Conservation (phyloP, 148 eudicot genomes). For the Rhododendron vialii region DNA sequence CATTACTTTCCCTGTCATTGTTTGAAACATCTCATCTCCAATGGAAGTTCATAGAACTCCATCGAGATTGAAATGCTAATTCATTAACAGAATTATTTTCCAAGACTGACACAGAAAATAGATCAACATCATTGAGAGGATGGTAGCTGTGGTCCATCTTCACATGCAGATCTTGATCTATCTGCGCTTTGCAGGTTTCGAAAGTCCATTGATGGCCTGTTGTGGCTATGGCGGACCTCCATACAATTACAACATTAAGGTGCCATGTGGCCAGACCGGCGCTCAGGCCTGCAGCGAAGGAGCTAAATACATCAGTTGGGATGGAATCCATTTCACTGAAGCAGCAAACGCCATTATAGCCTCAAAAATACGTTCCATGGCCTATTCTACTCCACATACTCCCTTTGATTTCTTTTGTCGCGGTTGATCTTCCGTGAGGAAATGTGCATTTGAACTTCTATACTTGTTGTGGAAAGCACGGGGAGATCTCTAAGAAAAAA, state of each 20-base stretch:
- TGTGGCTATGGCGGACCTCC: conserved; percentile 94
- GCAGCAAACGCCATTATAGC: conserved; percentile 73
- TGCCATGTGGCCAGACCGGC: conserved; percentile 65
- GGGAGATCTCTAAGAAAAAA: background rate
- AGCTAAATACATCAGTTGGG: conserved; percentile 64
- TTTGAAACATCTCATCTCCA: background rate
- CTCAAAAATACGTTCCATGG: conserved; percentile 59
- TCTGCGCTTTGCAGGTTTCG: conserved; percentile 50
- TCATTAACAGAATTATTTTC: background rate
- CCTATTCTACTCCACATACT: conserved; percentile 57
- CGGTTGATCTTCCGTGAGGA: background rate
- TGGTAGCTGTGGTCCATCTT: background rate
- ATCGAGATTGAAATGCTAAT: background rate
- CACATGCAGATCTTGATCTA: background rate
- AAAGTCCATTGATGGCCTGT: conserved; percentile 76
- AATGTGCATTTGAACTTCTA: too few species aligned
- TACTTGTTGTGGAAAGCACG: background rate
- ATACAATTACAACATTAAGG: conserved; percentile 59
- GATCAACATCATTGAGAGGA: background rate
- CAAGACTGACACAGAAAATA: background rate
- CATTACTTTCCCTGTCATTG: background rate
- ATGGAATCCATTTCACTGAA: conserved; percentile 84
- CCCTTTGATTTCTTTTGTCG: conserved; percentile 70
- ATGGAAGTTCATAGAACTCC: background rate
- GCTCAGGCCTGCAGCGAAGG: conserved; percentile 55